phyloP scores from a whole-genome alignment of 1,284 basidiomycete species.

The Microbotryum lychnidis-dioicae region DNA sequence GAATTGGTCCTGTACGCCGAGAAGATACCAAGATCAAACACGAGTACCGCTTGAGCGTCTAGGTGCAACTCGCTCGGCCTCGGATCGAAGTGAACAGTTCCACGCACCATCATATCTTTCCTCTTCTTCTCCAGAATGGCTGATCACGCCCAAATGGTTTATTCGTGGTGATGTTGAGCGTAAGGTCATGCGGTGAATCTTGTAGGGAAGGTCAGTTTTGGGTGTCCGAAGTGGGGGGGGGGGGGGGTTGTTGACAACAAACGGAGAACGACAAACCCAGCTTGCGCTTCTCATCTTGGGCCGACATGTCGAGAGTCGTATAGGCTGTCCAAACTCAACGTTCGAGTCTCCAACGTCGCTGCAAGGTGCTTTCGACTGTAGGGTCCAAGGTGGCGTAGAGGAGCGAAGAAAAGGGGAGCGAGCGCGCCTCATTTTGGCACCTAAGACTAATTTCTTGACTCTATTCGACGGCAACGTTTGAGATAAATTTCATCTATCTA shows the following conservation, averaged over 20 bases:
- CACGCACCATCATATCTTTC: constrained; percentile 55
- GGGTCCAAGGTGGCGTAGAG: too few relatives aligned
- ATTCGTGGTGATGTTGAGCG: neutral
- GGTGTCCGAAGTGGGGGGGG: neutral
- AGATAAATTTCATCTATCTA: too few relatives aligned
- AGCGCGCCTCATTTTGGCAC: too few relatives aligned
- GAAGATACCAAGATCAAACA: neutral
- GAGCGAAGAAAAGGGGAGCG: too few relatives aligned
- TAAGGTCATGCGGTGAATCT: neutral
- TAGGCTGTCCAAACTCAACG: neutral
- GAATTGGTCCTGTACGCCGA: constrained; percentile 55
- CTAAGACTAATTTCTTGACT: too few relatives aligned
- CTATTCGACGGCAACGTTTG: too few relatives aligned
- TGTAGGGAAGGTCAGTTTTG: neutral
- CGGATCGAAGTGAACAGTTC: neutral
- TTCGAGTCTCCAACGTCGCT: too few relatives aligned
- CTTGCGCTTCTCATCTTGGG: constrained; percentile 7
- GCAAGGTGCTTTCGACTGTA: too few relatives aligned
- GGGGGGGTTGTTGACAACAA: too few relatives aligned
- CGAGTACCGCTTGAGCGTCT: neutral
- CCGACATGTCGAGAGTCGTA: neutral
- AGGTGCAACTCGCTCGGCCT: neutral
- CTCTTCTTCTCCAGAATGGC: constrained; percentile 61
- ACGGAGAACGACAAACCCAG: neutral
- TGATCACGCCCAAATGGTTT: neutral